These are phyloP conservation scores for Ganoderma sinense DNA, from an alignment of 1,284 basidiomycete genomes.

Conservation along the genomic window DNA sequence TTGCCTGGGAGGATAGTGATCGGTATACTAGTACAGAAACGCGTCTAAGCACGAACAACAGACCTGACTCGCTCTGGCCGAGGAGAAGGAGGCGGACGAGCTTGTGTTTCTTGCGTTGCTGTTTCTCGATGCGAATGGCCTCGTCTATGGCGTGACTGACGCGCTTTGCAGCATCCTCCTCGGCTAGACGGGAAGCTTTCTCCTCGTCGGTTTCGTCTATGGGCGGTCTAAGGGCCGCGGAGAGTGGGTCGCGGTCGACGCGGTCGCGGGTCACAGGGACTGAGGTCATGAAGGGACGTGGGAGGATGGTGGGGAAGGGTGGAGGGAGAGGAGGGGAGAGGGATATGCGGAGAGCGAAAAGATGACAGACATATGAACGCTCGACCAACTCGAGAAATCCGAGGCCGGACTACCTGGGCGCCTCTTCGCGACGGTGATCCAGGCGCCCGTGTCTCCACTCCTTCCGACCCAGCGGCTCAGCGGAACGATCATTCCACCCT, in stretches of 20 bases:
- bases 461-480: slow-evolving; percentile 14
- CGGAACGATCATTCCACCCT: slow-evolving; percentile 8
- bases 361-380: slow-evolving; percentile 35
- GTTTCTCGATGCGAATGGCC: slow-evolving; percentile 66
- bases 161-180: slow-evolving; percentile 67
- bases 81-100: slow-evolving; percentile 71
- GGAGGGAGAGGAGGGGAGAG: slow-evolving; percentile 24
- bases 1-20: slow-evolving; percentile 44
- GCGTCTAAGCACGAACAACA: slow-evolving; percentile 33
- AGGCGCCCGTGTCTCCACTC: slow-evolving; percentile 16
- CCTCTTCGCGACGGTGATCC: slow-evolving; percentile 10
- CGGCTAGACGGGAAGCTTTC: slow-evolving; percentile 55
- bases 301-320: slow-evolving; percentile 14
- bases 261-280: slow-evolving; percentile 52
- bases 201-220: slow-evolving; percentile 65
- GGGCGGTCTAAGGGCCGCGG: slow-evolving; percentile 66
- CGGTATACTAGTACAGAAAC: slow-evolving; percentile 1
- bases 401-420: slow-evolving; percentile 10
- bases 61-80: slow-evolving; percentile 80
- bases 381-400: slow-evolving; percentile 18
- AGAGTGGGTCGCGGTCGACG: slow-evolving; percentile 68
- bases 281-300: slow-evolving; percentile 47
- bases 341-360: slow-evolving; percentile 39
- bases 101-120: slow-evolving; percentile 67
- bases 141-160: slow-evolving; percentile 75